Conservation (phyloP, 345 rosid species). For the Lumnitzera littorea region DNA sequence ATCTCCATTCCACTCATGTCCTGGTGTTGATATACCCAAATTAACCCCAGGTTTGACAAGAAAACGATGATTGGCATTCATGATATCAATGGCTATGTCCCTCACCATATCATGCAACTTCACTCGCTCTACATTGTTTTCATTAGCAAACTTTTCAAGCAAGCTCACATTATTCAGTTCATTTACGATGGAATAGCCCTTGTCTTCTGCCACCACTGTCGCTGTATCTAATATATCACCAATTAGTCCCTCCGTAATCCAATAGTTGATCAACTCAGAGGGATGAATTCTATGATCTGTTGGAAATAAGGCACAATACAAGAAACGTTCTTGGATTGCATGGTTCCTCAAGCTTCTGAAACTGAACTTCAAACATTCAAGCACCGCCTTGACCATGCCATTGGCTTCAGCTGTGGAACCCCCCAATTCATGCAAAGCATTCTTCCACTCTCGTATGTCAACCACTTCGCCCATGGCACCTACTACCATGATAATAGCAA, state of each 20-base stretch:
- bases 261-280: conserved; percentile 2
- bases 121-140: neutral
- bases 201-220: neutral
- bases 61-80: neutral
- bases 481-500: conserved; percentile 8
- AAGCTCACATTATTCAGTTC: conserved; percentile 7
- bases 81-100: conserved; percentile 12
- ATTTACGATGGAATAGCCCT: conserved; percentile 3
- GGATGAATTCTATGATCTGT: neutral
- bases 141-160: conserved; percentile 4
- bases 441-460: conserved; percentile 12
- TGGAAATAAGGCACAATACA: conserved; percentile 15
- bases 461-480: conserved; percentile 5
- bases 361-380: conserved; percentile 9
- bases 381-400: neutral
- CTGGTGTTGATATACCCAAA: conserved; percentile 2
- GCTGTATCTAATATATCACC: neutral
- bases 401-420: neutral
- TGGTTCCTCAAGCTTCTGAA: conserved; percentile 9
- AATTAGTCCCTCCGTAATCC: conserved; percentile 11
- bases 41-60: conserved; percentile 3
- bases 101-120: conserved; percentile 17
- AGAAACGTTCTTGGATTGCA: conserved; percentile 4
- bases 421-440: conserved; percentile 3
- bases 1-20: conserved; percentile 5